These are phyloP conservation scores for Trichophyton schoenleinii DNA, from an alignment of 2,329 filamentous ascomycete genomes.

Conservation along the genomic window DNA sequence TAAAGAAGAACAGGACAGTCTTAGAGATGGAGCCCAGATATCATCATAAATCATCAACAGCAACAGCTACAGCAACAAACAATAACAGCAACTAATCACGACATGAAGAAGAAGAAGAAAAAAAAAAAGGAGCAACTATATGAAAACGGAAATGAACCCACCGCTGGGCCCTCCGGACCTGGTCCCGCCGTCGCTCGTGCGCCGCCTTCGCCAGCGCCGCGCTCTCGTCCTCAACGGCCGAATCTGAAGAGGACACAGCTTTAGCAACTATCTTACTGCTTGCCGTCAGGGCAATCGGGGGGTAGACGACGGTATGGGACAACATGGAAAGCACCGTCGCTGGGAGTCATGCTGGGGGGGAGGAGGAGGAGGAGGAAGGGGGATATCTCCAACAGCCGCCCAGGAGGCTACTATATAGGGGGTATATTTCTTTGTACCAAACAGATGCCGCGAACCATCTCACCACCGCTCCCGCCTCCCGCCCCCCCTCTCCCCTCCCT, in stretches of 20 bases:
- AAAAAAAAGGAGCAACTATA: neutral
- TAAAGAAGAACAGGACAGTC: neutral
- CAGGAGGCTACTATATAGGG: neutral
- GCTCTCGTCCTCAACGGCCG: conserved; percentile 4
- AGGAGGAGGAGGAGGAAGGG: neutral
- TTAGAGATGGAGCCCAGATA: neutral
- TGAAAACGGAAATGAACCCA: conserved; percentile 9
- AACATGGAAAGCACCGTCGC: neutral
- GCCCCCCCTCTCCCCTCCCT: too few species aligned
- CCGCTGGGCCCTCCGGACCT: conserved; percentile 21
- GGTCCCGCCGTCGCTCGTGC: conserved; percentile 18
- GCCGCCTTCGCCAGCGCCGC: conserved; percentile 11
- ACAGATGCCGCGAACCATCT: neutral
- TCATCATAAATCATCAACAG: too few species aligned
- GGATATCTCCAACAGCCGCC: neutral
- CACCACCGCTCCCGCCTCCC: neutral
- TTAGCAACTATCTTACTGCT: neutral
- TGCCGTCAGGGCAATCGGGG: neutral
- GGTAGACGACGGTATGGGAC: neutral
- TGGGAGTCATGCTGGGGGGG: neutral
- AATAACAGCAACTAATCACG: neutral
- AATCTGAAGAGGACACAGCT: neutral
- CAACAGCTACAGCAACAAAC: neutral
- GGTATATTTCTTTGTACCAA: neutral
- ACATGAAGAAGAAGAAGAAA: neutral